Evolutionary conservation across 345 rosid species (phyloP).

Genomic region (Eucalyptus regnans): DNA sequence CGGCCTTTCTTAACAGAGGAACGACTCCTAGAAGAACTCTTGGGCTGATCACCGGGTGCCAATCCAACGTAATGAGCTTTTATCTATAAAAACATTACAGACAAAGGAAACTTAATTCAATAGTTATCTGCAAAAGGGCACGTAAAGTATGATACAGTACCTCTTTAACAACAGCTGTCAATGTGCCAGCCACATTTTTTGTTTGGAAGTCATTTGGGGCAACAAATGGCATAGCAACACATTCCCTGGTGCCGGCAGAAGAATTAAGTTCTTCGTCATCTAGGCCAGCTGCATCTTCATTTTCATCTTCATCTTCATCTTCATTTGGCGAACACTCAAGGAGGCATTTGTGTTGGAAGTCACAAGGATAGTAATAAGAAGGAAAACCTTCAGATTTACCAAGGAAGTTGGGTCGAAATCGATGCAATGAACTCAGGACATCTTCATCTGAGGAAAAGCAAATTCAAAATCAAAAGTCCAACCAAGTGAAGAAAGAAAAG

Average conservation of each 20-base stretch:
- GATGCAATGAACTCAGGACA: slow-evolving; percentile 45
- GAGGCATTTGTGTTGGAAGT: slow-evolving; percentile 61
- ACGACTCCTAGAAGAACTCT: slow-evolving; percentile 1
- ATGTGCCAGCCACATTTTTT: slow-evolving; percentile 25
- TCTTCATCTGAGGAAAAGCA: slow-evolving; percentile 64
- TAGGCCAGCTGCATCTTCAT: neutral
- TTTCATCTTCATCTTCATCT: neutral
- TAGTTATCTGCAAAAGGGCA: neutral
- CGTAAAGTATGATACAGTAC: slow-evolving; percentile 14
- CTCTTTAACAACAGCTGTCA: slow-evolving; percentile 50
- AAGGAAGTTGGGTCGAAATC: slow-evolving; percentile 65
- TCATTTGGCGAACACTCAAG: slow-evolving; percentile 26
- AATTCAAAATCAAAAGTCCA: neutral
- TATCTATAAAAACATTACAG: slow-evolving; percentile 24
- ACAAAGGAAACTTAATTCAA: neutral
- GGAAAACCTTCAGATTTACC: slow-evolving; percentile 36
- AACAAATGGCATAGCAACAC: slow-evolving; percentile 67
- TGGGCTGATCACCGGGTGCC: slow-evolving; percentile 2
- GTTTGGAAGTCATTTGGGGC: slow-evolving; percentile 37
- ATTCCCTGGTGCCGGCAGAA: slow-evolving; percentile 25
- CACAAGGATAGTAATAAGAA: slow-evolving; percentile 43
- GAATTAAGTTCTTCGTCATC: slow-evolving; percentile 24
- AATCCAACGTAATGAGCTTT: slow-evolving; percentile 26
- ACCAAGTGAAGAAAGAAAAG: neutral
- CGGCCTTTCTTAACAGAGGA: slow-evolving; percentile 8